These are phyloP conservation scores for Panaeolus cyanescens DNA, from an alignment of 768 basidiomycete species.

Conservation along the genomic window DNA sequence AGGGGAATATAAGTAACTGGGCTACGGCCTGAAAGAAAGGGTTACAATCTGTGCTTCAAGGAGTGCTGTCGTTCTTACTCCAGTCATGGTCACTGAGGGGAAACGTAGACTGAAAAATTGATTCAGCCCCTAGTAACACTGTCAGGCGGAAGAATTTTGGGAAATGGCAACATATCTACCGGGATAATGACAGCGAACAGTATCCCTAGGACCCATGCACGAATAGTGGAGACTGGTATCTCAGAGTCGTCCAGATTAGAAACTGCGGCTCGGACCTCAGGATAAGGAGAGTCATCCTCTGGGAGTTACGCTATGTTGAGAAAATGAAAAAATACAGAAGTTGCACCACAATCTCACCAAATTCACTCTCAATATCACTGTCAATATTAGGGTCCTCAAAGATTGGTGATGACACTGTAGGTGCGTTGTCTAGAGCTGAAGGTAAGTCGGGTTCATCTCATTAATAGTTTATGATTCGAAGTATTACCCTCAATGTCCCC, in stretches of 20 bases:
- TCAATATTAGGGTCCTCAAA: slow-evolving; percentile 61
- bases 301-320: slow-evolving; percentile 6
- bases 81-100: slow-evolving; percentile 32
- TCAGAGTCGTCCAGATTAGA: slow-evolving; percentile 62
- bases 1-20: slow-evolving; percentile 69
- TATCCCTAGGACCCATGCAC: slow-evolving; percentile 51
- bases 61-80: slow-evolving; percentile 25
- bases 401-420: slow-evolving; percentile 32
- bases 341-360: slow-evolving; percentile 38
- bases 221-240: slow-evolving; percentile 52
- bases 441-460: slow-evolving; percentile 2
- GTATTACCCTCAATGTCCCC: slow-evolving; percentile 20
- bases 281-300: slow-evolving; percentile 50
- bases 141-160: background rate
- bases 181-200: slow-evolving; percentile 48
- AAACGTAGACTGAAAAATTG: slow-evolving; percentile 54
- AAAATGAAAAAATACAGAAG: slow-evolving; percentile 25
- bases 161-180: background rate
- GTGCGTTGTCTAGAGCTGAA: slow-evolving; percentile 23
- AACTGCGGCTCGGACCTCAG: slow-evolving; percentile 69
- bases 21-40: slow-evolving; percentile 51
- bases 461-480: background rate
- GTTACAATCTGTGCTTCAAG: background rate
- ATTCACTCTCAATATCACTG: slow-evolving; percentile 41
- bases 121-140: slow-evolving; percentile 42